Evolutionary conservation across 2,329 filamentous ascomycete genomes (phyloP), one percentile per base, ranked within the genome.

Genomic region (Cercospora sojina): DNA sequence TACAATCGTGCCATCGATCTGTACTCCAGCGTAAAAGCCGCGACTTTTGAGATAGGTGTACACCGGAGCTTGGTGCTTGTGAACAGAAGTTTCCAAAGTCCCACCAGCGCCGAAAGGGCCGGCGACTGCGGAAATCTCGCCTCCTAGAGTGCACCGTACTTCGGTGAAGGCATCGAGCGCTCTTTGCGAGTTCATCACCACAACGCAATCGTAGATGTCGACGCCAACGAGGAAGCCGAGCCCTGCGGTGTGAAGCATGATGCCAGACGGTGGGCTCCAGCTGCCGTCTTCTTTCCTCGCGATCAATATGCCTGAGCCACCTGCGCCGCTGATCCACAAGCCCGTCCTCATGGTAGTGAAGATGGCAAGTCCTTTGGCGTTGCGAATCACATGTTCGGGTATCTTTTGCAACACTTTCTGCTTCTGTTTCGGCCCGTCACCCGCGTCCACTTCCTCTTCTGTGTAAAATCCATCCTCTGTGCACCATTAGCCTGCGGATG

Each of bases 271-370:
- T 8, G 93, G 91, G 70, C 92, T 95, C 93, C 93, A 97, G 70
- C 89, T 89, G 6, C 93, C 93, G 71, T 96, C 93, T 25, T 90
- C 89, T 74, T 91, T 91, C 71, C 92, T 87, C 18, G 90, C 93
- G 66, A 97, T 88, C 43, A 98, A 84, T 43, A 98, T 86, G 59
- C 94, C 94, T 65, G 92, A 94, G 43, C 94, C 94, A 29, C 93
- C 93, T 16, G 93, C 93, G 55, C 94, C 94, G 55, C 91, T 94
- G 72, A 96, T 85, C 91, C 93, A 97, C 32, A 97, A 82, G 12
- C 94, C 94, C 13, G 92, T 94, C 67, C 94, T 89, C 92, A 97
- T 96, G 31, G 92, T 96, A 0, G 93, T 97, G 81, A 97, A 97
- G 72, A 98, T 91, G 63, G 92, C 93, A 65, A 98, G 85, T 10